phyloP scores from a whole-genome alignment of 78 protist species.

The Neovahlkampfia damariscottae region DNA sequence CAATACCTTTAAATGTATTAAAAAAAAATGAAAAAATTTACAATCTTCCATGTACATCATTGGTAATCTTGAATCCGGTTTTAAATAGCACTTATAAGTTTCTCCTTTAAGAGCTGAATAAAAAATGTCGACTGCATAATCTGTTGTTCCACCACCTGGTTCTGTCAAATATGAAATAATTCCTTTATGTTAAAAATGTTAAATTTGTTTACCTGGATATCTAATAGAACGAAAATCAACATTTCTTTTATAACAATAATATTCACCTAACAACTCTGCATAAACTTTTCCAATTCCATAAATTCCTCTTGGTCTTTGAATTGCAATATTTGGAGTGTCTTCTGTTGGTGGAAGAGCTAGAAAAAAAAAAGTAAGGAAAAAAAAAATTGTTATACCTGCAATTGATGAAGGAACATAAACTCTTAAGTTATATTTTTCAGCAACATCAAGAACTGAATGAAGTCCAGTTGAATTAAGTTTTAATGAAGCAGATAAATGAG shows the following conservation, averaged over 20 bases:
- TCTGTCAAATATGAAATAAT: conserved; percentile 32
- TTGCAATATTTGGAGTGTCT: conserved; percentile 38
- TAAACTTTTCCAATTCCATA: conserved; percentile 64
- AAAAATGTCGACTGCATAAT: conserved; percentile 55
- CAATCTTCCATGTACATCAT: conserved; percentile 74
- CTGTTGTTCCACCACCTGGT: conserved; percentile 78
- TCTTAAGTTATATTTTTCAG: neutral
- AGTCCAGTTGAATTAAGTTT: conserved; percentile 36
- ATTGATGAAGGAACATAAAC: conserved; percentile 52
- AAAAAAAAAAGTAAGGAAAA: too few relatives aligned
- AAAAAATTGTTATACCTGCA: conserved; percentile 46
- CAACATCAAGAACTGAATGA: conserved; percentile 28
- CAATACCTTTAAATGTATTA: too few relatives aligned
- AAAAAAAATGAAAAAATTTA: too few relatives aligned
- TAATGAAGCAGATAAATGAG: conserved; percentile 31
- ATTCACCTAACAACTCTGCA: conserved; percentile 39
- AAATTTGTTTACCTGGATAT: too few relatives aligned
- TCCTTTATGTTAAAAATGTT: too few relatives aligned
- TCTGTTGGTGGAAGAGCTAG: conserved; percentile 9
- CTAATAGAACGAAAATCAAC: conserved; percentile 59
- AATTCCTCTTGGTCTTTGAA: conserved; percentile 52
- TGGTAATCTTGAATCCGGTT: conserved; percentile 30
- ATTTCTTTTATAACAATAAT: conserved; percentile 31
- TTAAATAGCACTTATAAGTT: conserved; percentile 36
- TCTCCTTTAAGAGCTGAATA: conserved; percentile 33